A percentile compares a stretch with the other conserved stretches of the same genome.
Conservation (phyloP, 2,329 filamentous ascomycete genomes). For the Colletotrichum navitas region DNA sequence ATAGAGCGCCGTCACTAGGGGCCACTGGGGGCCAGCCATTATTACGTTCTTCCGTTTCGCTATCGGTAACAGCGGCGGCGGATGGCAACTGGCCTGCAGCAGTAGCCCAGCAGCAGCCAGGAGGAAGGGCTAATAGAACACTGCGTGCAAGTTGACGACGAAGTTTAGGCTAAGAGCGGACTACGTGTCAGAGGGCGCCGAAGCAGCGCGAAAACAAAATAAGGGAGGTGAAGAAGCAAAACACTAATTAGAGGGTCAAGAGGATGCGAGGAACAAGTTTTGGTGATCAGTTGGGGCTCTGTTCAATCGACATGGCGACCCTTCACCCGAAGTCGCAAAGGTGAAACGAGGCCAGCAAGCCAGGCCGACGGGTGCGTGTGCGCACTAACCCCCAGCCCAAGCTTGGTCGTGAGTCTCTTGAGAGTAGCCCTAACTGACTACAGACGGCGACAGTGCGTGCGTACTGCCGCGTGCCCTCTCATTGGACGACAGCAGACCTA, state of each 20-base stretch:
- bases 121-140: not conserved
- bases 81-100: not conserved
- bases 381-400: not conserved
- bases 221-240: not conserved
- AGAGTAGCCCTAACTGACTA: not conserved
- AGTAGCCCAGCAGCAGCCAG: not conserved
- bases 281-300: conserved; percentile 27
- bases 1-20: not conserved
- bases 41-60: not conserved
- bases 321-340: conserved; percentile 33
- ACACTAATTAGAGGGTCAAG: not conserved
- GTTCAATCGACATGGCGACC: conserved; percentile 31
- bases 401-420: not conserved
- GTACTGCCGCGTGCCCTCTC: not conserved
- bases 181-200: not conserved
- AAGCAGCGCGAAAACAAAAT: not conserved
- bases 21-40: not conserved
- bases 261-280: conserved; percentile 34
- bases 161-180: not conserved
- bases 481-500: not conserved
- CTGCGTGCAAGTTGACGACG: not conserved
- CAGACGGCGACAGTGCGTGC: not conserved
- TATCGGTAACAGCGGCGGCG: not conserved
- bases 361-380: conserved; percentile 5
- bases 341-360: conserved; percentile 31